phyloP scores from a whole-genome alignment of 495 filamentous ascomycete species.

The Recurvomyces mirabilis region DNA sequence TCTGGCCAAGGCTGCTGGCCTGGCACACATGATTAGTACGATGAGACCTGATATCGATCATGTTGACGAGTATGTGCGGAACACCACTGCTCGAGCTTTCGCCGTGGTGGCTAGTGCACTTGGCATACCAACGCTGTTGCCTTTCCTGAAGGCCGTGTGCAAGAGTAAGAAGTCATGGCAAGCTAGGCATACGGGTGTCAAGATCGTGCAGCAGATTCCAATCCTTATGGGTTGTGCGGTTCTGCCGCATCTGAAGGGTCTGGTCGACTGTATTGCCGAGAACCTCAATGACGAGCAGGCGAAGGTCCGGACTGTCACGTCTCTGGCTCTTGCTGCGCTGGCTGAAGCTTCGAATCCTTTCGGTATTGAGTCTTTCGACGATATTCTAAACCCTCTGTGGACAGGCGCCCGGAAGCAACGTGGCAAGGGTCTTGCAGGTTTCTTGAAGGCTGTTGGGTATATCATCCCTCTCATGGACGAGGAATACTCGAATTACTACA shows the following conservation, averaged over 20 bases:
- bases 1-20: slow-evolving; percentile 87
- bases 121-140: slow-evolving; percentile 87
- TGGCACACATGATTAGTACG: slow-evolving; percentile 97
- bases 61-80: slow-evolving; percentile 96
- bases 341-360: slow-evolving; percentile 96
- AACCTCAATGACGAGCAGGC: slow-evolving; percentile 96
- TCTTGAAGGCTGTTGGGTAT: slow-evolving; percentile 94
- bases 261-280: slow-evolving; percentile 92
- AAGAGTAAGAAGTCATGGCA: slow-evolving; percentile 99
- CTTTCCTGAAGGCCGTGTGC: slow-evolving; percentile 90
- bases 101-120: slow-evolving; percentile 95
- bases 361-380: slow-evolving; percentile 97
- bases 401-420: slow-evolving; percentile 89
- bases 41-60: slow-evolving; percentile 99
- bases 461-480: slow-evolving; percentile 99
- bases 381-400: slow-evolving; percentile 95
- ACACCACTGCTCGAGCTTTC: slow-evolving; percentile 95
- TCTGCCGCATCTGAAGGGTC: slow-evolving; percentile 85
- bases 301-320: slow-evolving; percentile 92
- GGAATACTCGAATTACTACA: slow-evolving; percentile 98
- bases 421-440: slow-evolving; percentile 90
- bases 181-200: slow-evolving; percentile 96
- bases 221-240: slow-evolving; percentile 98
- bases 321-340: slow-evolving; percentile 86
- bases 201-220: slow-evolving; percentile 98